Evolutionary conservation across 2,329 filamentous ascomycete genomes (phyloP).

Genomic region (Colletotrichum karsti): DNA sequence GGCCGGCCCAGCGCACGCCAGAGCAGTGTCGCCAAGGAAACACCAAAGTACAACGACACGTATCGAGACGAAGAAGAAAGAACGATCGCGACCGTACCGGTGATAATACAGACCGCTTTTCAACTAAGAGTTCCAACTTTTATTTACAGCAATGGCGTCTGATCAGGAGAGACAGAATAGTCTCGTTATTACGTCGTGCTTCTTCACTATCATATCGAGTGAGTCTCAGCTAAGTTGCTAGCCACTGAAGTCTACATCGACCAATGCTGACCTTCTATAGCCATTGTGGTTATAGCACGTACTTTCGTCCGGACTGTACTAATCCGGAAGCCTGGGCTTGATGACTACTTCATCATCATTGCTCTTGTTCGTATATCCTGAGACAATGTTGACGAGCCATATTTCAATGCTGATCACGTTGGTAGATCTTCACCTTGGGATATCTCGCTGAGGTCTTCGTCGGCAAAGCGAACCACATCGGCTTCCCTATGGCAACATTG

Average conservation of each 20-base stretch:
- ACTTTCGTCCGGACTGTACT: conserved; percentile 26
- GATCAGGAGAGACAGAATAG: conserved; percentile 32
- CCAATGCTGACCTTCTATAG: too few relatives aligned
- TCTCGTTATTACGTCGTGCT: conserved; percentile 27
- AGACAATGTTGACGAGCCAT: too few relatives aligned
- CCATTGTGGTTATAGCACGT: conserved; percentile 26
- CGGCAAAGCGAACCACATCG: conserved; percentile 32
- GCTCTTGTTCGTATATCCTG: conserved; percentile 23
- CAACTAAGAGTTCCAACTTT: neutral
- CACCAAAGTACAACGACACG: neutral
- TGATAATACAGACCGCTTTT: neutral
- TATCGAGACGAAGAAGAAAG: neutral
- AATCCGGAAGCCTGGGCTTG: conserved; percentile 31
- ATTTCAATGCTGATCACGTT: neutral
- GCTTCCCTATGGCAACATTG: conserved; percentile 29
- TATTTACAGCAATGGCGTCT: conserved; percentile 31
- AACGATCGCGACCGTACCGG: neutral
- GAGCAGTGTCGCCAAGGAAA: neutral
- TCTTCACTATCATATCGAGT: conserved; percentile 31
- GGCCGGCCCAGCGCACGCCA: neutral
- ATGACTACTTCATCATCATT: conserved; percentile 31
- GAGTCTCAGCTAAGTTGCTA: neutral
- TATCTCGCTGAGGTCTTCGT: conserved; percentile 33
- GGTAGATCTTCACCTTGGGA: conserved; percentile 14
- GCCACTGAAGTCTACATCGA: neutral